These are phyloP conservation scores for Triticum monococcum DNA, from an alignment of 176 grass and related monocot genomes.

Conservation along the genomic window DNA sequence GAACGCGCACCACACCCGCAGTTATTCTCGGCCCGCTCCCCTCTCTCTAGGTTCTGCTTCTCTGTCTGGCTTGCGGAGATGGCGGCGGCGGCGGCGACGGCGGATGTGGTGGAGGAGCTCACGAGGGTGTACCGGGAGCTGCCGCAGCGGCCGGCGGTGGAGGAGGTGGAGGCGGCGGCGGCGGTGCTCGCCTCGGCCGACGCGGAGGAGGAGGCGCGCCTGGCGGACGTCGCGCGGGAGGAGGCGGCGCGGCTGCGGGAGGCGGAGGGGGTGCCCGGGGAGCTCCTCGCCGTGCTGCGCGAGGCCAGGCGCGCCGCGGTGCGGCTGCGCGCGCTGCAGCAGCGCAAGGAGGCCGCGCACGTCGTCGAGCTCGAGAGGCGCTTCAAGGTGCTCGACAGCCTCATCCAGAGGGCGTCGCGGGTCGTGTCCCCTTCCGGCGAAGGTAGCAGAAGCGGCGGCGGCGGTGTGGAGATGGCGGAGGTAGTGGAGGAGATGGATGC, in stretches of 20 bases:
- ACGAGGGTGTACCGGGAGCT: slow-evolving; percentile 67
- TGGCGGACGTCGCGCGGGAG: slow-evolving; percentile 48
- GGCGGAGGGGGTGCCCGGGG: slow-evolving; percentile 44
- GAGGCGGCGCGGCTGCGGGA: slow-evolving; percentile 29
- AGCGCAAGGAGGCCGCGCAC: slow-evolving; percentile 79
- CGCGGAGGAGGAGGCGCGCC: slow-evolving; percentile 60
- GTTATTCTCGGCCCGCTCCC: background rate
- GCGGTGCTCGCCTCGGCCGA: slow-evolving; percentile 61
- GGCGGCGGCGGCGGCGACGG: slow-evolving; percentile 26
- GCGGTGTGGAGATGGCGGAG: background rate
- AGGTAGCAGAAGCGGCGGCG: background rate
- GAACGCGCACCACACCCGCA: background rate
- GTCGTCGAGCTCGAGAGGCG: slow-evolving; percentile 75
- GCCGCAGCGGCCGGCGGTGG: slow-evolving; percentile 63
- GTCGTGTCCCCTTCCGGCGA: slow-evolving; percentile 28
- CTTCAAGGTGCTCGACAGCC: slow-evolving; percentile 71
- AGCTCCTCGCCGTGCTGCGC: slow-evolving; percentile 63
- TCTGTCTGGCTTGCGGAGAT: background rate
- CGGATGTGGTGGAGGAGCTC: slow-evolving; percentile 65
- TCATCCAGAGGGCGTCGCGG: slow-evolving; percentile 79
- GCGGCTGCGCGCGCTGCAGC: slow-evolving; percentile 51
- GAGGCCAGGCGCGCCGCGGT: slow-evolving; percentile 73
- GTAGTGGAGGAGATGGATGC: slow-evolving; percentile 39
- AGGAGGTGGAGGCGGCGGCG: slow-evolving; percentile 76
- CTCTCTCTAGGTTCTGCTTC: background rate